phyloP scores from a whole-genome alignment of 352 stramenopile genomes.

The Pythium aphanidermatum region DNA sequence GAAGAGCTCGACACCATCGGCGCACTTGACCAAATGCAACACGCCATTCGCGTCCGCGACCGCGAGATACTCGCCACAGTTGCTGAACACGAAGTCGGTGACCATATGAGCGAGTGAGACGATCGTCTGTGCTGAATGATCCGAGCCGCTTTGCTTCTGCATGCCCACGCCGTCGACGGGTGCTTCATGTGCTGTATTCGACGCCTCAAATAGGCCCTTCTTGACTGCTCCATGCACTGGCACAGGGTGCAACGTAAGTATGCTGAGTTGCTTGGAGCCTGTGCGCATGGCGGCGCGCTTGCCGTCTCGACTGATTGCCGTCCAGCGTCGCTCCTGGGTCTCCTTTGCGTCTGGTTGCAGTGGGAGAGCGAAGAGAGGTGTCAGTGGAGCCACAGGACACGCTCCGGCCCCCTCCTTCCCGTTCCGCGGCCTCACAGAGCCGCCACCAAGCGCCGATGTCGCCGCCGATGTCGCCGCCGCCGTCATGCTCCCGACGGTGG shows the following conservation, averaged over 20 bases:
- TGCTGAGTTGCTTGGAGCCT: neutral
- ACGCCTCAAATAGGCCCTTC: no score
- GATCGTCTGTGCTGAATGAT: neutral
- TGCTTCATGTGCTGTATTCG: neutral
- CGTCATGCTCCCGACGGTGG: no score
- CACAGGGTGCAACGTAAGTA: no score
- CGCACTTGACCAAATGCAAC: conserved; percentile 20
- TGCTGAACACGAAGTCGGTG: conserved; percentile 20
- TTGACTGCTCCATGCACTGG: no score
- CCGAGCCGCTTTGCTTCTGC: neutral
- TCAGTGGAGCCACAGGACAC: no score
- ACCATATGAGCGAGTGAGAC: conserved; percentile 5
- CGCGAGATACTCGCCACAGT: conserved; percentile 17
- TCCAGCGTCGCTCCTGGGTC: conserved; percentile 2
- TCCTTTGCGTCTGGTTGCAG: no score
- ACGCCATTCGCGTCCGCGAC: conserved; percentile 12
- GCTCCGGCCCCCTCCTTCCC: no score
- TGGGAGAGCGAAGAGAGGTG: no score
- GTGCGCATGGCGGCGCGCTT: conserved; percentile 11
- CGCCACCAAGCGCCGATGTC: no score
- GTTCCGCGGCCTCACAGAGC: no score
- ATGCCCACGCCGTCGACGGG: neutral
- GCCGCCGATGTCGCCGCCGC: no score
- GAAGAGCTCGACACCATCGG: conserved; percentile 13
- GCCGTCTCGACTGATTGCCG: conserved; percentile 5